Conservation (phyloP, 129 eudicot species). For the Lactuca saligna region DNA sequence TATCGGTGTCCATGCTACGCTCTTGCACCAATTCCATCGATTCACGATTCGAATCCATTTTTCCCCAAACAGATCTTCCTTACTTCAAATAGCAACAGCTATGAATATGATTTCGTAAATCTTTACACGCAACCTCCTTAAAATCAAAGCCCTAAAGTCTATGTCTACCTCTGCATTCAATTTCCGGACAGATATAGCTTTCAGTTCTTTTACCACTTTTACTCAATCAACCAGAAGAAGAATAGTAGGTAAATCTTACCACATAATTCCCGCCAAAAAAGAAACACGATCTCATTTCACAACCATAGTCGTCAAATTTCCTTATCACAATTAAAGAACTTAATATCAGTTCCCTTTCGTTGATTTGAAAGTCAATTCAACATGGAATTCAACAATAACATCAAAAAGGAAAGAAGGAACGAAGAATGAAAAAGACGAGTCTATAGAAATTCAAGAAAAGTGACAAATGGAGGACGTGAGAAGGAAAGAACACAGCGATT, state of each 20-base stretch:
- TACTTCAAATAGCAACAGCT: slow-evolving; percentile 8
- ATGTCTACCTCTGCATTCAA: slow-evolving; percentile 27
- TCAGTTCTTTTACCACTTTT: slow-evolving; percentile 25
- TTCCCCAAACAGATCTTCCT: not conserved
- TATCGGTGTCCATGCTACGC: slow-evolving; percentile 62
- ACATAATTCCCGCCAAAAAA: slow-evolving; percentile 21
- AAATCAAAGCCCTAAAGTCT: slow-evolving; percentile 12
- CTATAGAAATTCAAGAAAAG: not conserved
- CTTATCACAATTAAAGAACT: not conserved
- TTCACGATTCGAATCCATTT: slow-evolving; percentile 32
- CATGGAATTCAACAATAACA: slow-evolving; percentile 1
- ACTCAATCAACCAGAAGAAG: slow-evolving; percentile 25
- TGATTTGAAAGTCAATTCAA: not conserved
- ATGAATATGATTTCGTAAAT: not conserved
- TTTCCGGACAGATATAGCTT: slow-evolving; percentile 30
- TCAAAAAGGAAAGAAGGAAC: not conserved
- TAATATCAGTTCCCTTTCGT: not conserved
- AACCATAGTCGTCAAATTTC: slow-evolving; percentile 4
- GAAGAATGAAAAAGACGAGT: not conserved
- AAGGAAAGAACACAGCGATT: slow-evolving; percentile 25
- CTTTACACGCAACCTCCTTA: slow-evolving; percentile 19
- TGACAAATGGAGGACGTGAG: slow-evolving; percentile 15
- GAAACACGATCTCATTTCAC: slow-evolving; percentile 1
- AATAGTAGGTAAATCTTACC: slow-evolving; percentile 22
- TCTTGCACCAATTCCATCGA: slow-evolving; percentile 40